Evolutionary conservation across 345 rosid genomes (phyloP).

Genomic region (Hibiscus syriacus): DNA sequence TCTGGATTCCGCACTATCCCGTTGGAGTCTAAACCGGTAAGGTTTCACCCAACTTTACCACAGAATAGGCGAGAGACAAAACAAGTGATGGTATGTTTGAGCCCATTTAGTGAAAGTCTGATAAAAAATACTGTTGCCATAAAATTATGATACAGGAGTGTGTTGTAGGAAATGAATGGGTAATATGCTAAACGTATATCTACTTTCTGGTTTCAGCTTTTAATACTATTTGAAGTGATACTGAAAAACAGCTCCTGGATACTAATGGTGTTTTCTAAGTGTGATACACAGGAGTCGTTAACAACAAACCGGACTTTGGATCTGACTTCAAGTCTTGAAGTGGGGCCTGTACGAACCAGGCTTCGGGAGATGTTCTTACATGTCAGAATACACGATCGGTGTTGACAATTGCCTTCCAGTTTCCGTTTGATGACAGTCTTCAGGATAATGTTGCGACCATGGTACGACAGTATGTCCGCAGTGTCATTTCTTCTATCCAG

Average conservation of each 20-base stretch:
- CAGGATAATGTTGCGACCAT: too few species aligned
- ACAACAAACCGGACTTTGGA: constrained; percentile 68
- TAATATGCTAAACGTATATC: neutral
- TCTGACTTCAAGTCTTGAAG: constrained; percentile 91
- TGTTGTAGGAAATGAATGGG: neutral
- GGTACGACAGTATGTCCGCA: constrained; percentile 91
- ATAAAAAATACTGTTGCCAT: neutral
- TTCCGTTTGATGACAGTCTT: too few species aligned
- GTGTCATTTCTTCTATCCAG: constrained; percentile 90
- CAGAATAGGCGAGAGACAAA: neutral
- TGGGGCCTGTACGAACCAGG: constrained; percentile 52
- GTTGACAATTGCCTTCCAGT: too few species aligned
- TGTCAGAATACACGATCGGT: constrained; percentile 24
- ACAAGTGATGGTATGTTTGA: too few species aligned
- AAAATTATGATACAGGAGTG: neutral
- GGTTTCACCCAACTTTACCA: constrained; percentile 9
- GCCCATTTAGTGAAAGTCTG: neutral
- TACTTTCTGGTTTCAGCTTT: too few species aligned
- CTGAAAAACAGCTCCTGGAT: too few species aligned
- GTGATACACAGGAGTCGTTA: constrained; percentile 50
- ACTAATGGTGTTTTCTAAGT: constrained; percentile 27
- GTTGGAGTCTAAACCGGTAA: constrained; percentile 77
- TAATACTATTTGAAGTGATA: neutral
- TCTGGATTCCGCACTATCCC: constrained; percentile 94
- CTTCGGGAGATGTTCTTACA: constrained; percentile 32